Evolutionary conservation across 352 stramenopile genomes (phyloP).

Genomic region (Plasmopara halstedii): DNA sequence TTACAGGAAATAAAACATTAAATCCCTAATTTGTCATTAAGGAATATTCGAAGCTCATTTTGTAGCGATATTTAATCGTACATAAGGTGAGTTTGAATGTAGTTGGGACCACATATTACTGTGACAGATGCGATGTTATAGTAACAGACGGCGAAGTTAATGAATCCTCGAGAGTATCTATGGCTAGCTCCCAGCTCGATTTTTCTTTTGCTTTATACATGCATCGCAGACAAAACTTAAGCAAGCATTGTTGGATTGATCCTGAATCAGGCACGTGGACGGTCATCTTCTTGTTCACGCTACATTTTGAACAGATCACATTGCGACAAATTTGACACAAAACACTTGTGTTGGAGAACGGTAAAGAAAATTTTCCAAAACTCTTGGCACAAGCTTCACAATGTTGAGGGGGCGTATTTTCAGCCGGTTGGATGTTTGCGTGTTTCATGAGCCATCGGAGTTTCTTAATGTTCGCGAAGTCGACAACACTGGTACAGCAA

Average conservation of each 20-base stretch:
- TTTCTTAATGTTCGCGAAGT: conserved; percentile 57
- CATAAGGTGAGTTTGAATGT: no score
- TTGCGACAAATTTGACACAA: conserved; percentile 37
- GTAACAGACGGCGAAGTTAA: no score
- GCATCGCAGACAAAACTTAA: conserved; percentile 45
- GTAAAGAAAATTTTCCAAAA: conserved; percentile 14
- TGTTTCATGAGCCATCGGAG: conserved; percentile 45
- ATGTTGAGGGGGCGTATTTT: conserved; percentile 1
- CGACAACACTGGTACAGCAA: conserved; percentile 24
- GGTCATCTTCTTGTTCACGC: conserved; percentile 46
- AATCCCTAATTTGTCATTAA: no score
- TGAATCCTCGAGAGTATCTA: conserved; percentile 1
- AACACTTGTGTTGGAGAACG: conserved; percentile 3
- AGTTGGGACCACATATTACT: no score
- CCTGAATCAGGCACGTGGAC: conserved; percentile 31
- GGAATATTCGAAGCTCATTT: no score
- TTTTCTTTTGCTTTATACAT: conserved; percentile 37
- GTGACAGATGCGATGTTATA: no score
- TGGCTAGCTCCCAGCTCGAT: conserved; percentile 33
- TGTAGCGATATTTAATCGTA: no score
- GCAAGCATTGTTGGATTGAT: conserved; percentile 21
- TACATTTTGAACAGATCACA: conserved; percentile 39
- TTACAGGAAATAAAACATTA: no score
- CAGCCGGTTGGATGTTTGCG: conserved; percentile 2
- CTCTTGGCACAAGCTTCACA: conserved; percentile 23